Evolutionary conservation across 371 early-diverging fungal genomes (phyloP), one percentile per base, ranked within the genome.

Genomic region (Mortierella sp.): DNA sequence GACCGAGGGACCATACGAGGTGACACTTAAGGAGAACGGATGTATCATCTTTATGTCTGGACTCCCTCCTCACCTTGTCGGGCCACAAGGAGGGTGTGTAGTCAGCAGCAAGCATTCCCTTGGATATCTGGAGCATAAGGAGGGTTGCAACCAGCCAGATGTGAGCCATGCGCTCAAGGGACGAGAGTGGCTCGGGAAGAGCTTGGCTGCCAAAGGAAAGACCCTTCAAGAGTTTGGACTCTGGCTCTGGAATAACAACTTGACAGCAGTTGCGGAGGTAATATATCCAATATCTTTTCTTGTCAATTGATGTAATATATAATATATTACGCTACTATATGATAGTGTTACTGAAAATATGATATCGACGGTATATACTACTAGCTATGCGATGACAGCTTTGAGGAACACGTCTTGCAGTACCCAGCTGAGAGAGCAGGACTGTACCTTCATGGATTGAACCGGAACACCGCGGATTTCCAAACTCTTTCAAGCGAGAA

Each of bases 1-100:
- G 14, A 95, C 96, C 0, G 54, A 68, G 8, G 96, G 96, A 0
- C 98, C 98, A 2, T 98, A 94, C 75, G 95, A 97, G 80, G 88
- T 96, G 14, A 97, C 97, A 0, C 87, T 95, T 47, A 98, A 98
- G 85, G 98, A 98, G 76, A 97, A 98, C 76, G 98, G 98, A 14
- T 98, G 98, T 77, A 94, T 98, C 68, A 96, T 97, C 47, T 94
- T 96, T 62, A 91, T 95, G 64, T 83, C 94, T 14, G 94, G 93
- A 5, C 64, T 94, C 54, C 87, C 92, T 24, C 78, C 79, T n/a
- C 66, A 75, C 26, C 66, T 80, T n/a, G 75, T 68, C 5, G 89
- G 87, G 28, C 64, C 73, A 16, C 45, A 78, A 3, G 87, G 86
- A 51, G 81, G 84, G 5, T 83, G 97, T n/a, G 64, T 97, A 35